phyloP scores from a whole-genome alignment of 495 filamentous ascomycete species.

The Lasiosphaeria hispida region DNA sequence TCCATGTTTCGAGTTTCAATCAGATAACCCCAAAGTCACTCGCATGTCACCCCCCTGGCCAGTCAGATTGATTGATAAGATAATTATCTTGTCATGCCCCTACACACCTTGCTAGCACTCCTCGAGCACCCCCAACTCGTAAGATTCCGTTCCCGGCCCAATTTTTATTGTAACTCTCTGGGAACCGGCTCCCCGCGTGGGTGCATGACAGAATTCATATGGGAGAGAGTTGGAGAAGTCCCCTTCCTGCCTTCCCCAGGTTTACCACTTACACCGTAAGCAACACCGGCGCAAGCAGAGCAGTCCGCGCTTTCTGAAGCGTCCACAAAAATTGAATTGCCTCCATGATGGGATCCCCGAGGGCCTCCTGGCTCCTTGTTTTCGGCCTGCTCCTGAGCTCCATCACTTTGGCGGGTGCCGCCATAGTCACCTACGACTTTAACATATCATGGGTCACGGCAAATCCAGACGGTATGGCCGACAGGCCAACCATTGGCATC shows the following conservation, averaged over 20 bases:
- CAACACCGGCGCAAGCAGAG: background rate
- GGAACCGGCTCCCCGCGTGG: too few species aligned
- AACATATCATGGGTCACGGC: slow-evolving; percentile 76
- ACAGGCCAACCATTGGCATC: slow-evolving; percentile 72
- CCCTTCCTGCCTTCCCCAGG: too few species aligned
- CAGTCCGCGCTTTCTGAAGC: background rate
- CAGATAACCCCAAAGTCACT: slow-evolving; percentile 9
- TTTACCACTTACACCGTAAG: background rate
- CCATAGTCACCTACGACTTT: slow-evolving; percentile 72
- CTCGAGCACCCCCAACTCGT: background rate
- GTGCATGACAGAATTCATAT: too few species aligned
- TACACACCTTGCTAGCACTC: background rate
- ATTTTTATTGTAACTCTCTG: too few species aligned
- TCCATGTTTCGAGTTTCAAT: slow-evolving; percentile 2
- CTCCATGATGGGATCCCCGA: slow-evolving; percentile 6
- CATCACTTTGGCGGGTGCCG: slow-evolving; percentile 33
- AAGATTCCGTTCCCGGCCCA: background rate
- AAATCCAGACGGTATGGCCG: slow-evolving; percentile 71
- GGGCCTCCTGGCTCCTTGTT: background rate
- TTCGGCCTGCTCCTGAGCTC: slow-evolving; percentile 16
- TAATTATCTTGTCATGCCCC: slow-evolving; percentile 1
- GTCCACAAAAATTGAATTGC: background rate
- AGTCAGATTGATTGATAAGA: slow-evolving; percentile 33
- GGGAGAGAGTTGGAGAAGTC: too few species aligned
- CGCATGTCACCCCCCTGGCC: background rate